Evolutionary conservation across 257 asterid genomes (phyloP), one percentile per base, ranked within the genome.

Genomic region (Solanum appendiculatum): DNA sequence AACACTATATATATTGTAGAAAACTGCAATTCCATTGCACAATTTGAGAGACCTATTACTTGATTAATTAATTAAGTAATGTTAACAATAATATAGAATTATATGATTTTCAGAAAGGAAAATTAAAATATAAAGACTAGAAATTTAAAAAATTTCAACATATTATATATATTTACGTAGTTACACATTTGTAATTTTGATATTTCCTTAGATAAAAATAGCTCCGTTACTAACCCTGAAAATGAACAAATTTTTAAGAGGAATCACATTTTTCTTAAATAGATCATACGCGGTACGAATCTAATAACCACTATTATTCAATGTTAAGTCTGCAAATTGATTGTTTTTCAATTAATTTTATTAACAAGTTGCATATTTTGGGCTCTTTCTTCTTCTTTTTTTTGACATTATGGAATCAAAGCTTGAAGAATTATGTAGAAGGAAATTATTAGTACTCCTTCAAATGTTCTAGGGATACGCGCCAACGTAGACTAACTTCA

Each of bases 391-490:
- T 51, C 3, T 2, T 6, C 18, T 18, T 16, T 16, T 6, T 13
- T 75, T 75, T 42, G 83, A 77, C 51, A 42, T 75, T 14, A 40
- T 25, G 13, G 13, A 42, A 77, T 42, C 14, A 42, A 42, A 42
- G 83, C 9, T 25, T 40, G 21, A 42, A n/a, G 84, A 77, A 77
- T 42, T 14, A n/a, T 25, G 63, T 77, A 77, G 84, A 77, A 77
- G 84, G 60, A 15, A 40, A 25, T 25, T 64, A 64, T n/a, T 27
- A 27, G 8, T 42, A 75, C 56, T 39, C 34, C 34, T 40, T n/a
- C 60, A 77, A n/a, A 75, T 25, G 37, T 77, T 16, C 4, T 42
- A 25, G 21, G 63, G 8, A 14, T 25, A 42, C 25, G 60, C 63
- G 60, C 84, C 84, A 40, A 25, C 23, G n/a, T 14, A 77, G 84